Evolutionary conservation across 192 early-diverging fungal genomes (phyloP), one percentile per base, ranked within the genome.

Genomic region (Backusella macrospora): DNA sequence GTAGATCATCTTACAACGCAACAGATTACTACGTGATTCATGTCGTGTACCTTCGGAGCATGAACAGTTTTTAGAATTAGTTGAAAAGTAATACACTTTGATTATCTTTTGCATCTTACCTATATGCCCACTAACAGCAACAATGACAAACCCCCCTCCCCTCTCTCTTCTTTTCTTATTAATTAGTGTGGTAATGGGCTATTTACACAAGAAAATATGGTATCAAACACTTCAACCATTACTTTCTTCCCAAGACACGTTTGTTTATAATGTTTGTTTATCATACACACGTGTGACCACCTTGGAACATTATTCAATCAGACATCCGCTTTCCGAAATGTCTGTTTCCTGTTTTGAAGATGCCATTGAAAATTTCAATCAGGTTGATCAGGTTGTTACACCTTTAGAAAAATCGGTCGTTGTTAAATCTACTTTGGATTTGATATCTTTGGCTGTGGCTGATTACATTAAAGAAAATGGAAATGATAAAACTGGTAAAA

Each of bases 161-260:
- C 15, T 42, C 52, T 34, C 37, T 65, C 42, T 66, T 70, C 4
- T 42, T 62, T 55, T 42, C 49, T 55, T 63, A 55, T 62, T 64
- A 39, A 18, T 15, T 77, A 87, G 86, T 62, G 76, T 87, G 12
- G 79, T 85, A 0, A 77, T 87, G 75, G 77, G 82, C 6, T 81
- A 79, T 38, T 68, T 87, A n/a, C 83, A 87, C 59, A 79, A 88
- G 4, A 88, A 88, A 37, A 82, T 88, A 16, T 88, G 79, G 68
- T 80, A 81, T 38, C 80, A 86, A 62, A 83, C 84, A 12, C 66
- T 88, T n/a, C 71, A 77, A 13, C 78, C 81, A 6, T 72, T 84
- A 23, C 72, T 85, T 6, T 18, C 72, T 0, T 75, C 82, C 13
- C 78, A 83, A n/a, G 84, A 88, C 43, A 72, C 48, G 4, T 78